Evolutionary conservation across 2,329 filamentous ascomycete species (phyloP).

Genomic region (Exophiala sideris): DNA sequence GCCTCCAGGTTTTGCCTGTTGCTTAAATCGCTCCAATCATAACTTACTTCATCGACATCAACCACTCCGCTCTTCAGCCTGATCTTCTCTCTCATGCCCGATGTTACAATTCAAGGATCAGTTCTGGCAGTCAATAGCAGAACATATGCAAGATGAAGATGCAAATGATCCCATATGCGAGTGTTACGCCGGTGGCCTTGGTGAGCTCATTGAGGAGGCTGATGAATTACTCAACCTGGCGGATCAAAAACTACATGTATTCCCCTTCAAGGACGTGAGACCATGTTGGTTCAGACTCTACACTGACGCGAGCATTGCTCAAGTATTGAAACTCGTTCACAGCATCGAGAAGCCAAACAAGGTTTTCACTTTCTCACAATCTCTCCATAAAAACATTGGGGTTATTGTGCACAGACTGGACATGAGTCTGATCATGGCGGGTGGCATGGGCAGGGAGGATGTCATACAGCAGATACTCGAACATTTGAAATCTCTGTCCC

Average conservation of each 20-base stretch:
- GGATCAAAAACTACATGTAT: slow-evolving; percentile 52
- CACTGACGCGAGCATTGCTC: slow-evolving; percentile 54
- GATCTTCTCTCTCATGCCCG: not conserved
- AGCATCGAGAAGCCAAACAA: not conserved
- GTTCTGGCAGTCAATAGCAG: slow-evolving; percentile 9
- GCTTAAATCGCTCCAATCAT: too few relatives aligned
- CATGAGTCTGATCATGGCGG: slow-evolving; percentile 71
- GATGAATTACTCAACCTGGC: slow-evolving; percentile 48
- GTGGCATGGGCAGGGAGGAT: slow-evolving; percentile 56
- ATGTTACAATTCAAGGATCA: too few relatives aligned
- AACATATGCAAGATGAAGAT: not conserved
- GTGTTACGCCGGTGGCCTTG: slow-evolving; percentile 12
- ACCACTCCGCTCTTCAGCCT: not conserved
- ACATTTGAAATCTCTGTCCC: not conserved
- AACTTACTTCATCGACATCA: not conserved
- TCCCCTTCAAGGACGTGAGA: slow-evolving; percentile 56
- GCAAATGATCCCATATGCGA: slow-evolving; percentile 17
- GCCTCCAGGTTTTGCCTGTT: too few relatives aligned
- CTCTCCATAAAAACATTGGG: slow-evolving; percentile 40
- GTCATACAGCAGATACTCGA: slow-evolving; percentile 34
- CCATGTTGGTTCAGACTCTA: slow-evolving; percentile 56
- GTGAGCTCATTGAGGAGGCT: slow-evolving; percentile 32
- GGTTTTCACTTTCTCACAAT: not conserved
- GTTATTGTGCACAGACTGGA: slow-evolving; percentile 66
- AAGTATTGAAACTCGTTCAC: slow-evolving; percentile 38